These are phyloP conservation scores for Cadophora gregata DNA, from an alignment of 2,329 filamentous ascomycete species.

Conservation along the genomic window DNA sequence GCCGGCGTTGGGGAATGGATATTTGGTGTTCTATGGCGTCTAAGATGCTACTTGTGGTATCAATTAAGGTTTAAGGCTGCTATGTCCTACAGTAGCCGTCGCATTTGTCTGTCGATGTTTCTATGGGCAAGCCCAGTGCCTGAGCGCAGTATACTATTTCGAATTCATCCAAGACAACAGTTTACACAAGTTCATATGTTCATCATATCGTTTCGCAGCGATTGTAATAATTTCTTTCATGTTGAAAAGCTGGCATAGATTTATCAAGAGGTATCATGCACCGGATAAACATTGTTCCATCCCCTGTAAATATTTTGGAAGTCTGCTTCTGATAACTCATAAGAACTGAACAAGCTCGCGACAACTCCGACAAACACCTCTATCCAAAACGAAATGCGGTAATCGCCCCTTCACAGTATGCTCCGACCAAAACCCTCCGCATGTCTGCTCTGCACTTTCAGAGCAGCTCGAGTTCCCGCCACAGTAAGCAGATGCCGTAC, in stretches of 20 bases:
- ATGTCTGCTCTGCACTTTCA: slow-evolving; percentile 42
- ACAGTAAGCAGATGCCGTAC: slow-evolving; percentile 27
- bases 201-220: background rate
- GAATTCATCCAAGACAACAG: background rate
- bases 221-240: too few relatives aligned
- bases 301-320: background rate
- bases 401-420: slow-evolving; percentile 32
- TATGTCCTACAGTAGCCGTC: background rate
- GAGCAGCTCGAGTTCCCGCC: slow-evolving; percentile 26
- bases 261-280: background rate
- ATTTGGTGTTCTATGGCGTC: slow-evolving; percentile 17
- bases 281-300: slow-evolving; percentile 15
- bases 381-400: slow-evolving; percentile 22
- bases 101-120: background rate
- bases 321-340: background rate
- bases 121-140: background rate
- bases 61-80: background rate
- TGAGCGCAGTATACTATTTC: background rate
- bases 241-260: background rate
- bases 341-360: background rate
- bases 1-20: slow-evolving; percentile 24
- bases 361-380: background rate
- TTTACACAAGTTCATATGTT: background rate
- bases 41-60: background rate
- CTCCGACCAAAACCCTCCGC: slow-evolving; percentile 36